Percentiles rank a stretch among this genome's conserved stretches.
phyloP scores from a whole-genome alignment of 139 green algal genomes.

The Chlorokybus atmophyticus region DNA sequence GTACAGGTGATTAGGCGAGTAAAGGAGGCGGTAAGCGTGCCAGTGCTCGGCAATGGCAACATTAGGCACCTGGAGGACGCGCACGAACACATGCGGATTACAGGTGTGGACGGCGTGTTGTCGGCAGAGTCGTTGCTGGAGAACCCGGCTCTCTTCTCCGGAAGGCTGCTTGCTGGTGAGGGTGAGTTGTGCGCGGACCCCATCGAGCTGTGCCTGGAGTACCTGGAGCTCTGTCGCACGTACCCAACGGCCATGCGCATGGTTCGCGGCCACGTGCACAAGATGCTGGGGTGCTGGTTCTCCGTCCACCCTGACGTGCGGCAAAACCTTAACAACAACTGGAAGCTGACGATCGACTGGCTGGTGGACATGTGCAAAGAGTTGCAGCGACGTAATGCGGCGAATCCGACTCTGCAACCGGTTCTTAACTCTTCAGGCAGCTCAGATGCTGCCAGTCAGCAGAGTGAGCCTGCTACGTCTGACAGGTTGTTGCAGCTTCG shows the following conservation, averaged over 20 bases:
- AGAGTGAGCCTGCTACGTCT: no score
- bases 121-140: conserved; percentile 33
- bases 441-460: no score
- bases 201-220: conserved; percentile 54
- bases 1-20: background rate
- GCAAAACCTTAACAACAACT: conserved; percentile 46
- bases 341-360: conserved; percentile 3
- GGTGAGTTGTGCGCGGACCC: conserved; percentile 11
- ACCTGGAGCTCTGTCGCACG: conserved; percentile 53
- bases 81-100: conserved; percentile 25
- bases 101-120: conserved; percentile 34
- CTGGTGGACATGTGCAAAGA: conserved; percentile 1
- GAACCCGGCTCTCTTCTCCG: conserved; percentile 36
- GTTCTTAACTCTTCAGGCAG: no score
- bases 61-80: conserved; percentile 22
- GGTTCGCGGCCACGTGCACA: conserved; percentile 58
- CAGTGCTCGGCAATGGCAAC: conserved; percentile 42
- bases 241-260: conserved; percentile 70
- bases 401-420: no score
- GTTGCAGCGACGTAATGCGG: background rate
- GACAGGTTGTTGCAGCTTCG: no score
- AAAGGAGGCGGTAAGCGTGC: conserved; percentile 9
- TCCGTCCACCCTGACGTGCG: conserved; percentile 73
- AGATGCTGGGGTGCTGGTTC: conserved; percentile 63
- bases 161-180: conserved; percentile 6